Evolutionary conservation across 768 basidiomycete genomes (phyloP).

Genomic region (Mycena crocata): DNA sequence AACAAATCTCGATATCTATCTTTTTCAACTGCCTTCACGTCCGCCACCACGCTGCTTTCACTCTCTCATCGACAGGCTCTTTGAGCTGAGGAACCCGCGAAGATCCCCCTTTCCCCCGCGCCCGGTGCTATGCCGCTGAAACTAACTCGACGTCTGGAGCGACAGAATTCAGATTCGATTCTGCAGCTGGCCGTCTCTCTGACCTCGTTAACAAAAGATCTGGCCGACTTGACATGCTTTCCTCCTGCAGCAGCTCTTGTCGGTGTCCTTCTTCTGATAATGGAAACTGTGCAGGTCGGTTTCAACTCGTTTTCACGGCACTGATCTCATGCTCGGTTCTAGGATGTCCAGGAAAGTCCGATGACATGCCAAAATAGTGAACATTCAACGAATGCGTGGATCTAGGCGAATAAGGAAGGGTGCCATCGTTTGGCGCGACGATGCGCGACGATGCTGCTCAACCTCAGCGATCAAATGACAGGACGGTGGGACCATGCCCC

Average conservation of each 20-base stretch:
- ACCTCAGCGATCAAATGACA: constrained; percentile 58
- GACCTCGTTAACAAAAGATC: constrained; percentile 28
- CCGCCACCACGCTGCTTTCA: too few relatives aligned
- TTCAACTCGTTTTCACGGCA: too few relatives aligned
- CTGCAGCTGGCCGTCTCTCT: constrained; percentile 23
- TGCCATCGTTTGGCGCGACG: constrained; percentile 55
- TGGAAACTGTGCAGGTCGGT: constrained; percentile 59
- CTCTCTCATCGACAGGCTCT: too few relatives aligned
- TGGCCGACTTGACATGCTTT: constrained; percentile 45
- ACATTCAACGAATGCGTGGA: constrained; percentile 30
- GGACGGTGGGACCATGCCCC: constrained; percentile 59
- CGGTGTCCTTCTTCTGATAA: constrained; percentile 53
- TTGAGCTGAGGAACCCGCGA: too few relatives aligned
- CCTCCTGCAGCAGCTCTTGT: constrained; percentile 57
- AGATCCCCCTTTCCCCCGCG: too few relatives aligned
- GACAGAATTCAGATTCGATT: not conserved
- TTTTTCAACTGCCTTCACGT: too few relatives aligned
- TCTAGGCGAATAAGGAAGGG: constrained; percentile 51
- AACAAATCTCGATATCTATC: too few relatives aligned
- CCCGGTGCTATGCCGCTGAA: constrained; percentile 28
- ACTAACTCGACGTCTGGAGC: constrained; percentile 6
- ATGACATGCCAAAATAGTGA: not conserved
- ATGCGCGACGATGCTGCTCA: constrained; percentile 54
- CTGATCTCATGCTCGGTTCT: too few relatives aligned
- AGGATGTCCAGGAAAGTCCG: constrained; percentile 37